phyloP scores from a whole-genome alignment of 441 rosid species.

The Populus hybrid region DNA sequence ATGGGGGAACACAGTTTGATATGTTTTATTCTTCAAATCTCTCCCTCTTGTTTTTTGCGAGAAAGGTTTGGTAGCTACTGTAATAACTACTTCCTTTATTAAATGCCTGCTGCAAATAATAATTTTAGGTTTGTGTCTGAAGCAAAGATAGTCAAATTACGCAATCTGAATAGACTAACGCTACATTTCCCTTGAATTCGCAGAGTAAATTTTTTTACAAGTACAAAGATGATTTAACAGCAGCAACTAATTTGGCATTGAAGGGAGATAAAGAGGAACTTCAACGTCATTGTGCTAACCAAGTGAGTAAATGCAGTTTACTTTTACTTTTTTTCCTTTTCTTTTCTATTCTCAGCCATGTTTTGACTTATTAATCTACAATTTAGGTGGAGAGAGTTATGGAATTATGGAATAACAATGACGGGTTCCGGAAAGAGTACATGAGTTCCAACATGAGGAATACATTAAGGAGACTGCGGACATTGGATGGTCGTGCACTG shows the following conservation, averaged over 20 bases:
- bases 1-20: background rate
- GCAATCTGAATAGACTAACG: background rate
- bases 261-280: constrained; percentile 58
- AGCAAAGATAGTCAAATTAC: background rate
- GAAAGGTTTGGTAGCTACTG: too few species aligned
- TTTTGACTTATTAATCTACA: constrained; percentile 21
- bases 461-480: constrained; percentile 68
- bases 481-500: constrained; percentile 80
- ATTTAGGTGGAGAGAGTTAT: constrained; percentile 68
- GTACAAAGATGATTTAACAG: constrained; percentile 59
- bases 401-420: constrained; percentile 62
- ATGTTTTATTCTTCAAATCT: background rate
- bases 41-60: background rate
- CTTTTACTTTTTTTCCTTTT: constrained; percentile 7
- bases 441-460: constrained; percentile 53
- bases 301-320: constrained; percentile 38
- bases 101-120: background rate
- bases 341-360: background rate
- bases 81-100: background rate
- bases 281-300: constrained; percentile 56
- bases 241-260: constrained; percentile 54
- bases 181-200: constrained; percentile 19
- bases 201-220: constrained; percentile 59
- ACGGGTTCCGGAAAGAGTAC: constrained; percentile 68
- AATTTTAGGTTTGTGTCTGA: background rate